Base-by-base conservation (phyloP, 306 rosid genomes). In the Urtica urens region DNA sequence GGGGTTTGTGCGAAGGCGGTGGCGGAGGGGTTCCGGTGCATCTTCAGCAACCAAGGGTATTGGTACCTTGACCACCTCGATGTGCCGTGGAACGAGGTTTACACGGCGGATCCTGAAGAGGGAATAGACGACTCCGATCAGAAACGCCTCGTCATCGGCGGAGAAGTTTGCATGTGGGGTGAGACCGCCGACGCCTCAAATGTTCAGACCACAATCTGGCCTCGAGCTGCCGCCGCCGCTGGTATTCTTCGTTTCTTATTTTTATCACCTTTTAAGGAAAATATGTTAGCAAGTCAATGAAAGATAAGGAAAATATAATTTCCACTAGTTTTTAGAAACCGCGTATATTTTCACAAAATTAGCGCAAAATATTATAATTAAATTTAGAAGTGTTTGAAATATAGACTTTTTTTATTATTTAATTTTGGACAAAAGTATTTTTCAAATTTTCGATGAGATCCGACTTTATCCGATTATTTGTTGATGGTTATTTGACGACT, bases 141-240 rank as follows among this genome's bases (percentile, higher is more conserved):
- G 68, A 85, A 75, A 69, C 58, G 78, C 55, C 99, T 85, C 65
- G 78, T 90, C 40, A 56, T 90, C 49, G 99, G 99, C 44, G 99
- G 99, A 64, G 94, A 92, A 76, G 95, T 79, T 59, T 90, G 99
- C 71, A 81, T 90, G 99, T 90, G 99, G 99, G 73, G 67, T 21
- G 99, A 90, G 72, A 79, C 71, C 5, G 94, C 72, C 40, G 99
- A 85, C 65, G 31, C 99, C 31, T 90, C 99, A 7, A 17, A 85
- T 59, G 79, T 85, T 65, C 94, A 75, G 63, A 87, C 81, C 65
- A 90, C 99, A 14, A 85, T 90, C 46, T 90, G 99, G 99, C 99
- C 99, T 71, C 85, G 99, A 71, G 99, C 99, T 62, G 99, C 99
- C 12, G 95, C 94, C 28, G 99, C 94, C 58, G 99, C 99, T 48